Evolutionary conservation across 371 early-diverging fungal species (phyloP).

Genomic region (Rhizopus microsporus): DNA sequence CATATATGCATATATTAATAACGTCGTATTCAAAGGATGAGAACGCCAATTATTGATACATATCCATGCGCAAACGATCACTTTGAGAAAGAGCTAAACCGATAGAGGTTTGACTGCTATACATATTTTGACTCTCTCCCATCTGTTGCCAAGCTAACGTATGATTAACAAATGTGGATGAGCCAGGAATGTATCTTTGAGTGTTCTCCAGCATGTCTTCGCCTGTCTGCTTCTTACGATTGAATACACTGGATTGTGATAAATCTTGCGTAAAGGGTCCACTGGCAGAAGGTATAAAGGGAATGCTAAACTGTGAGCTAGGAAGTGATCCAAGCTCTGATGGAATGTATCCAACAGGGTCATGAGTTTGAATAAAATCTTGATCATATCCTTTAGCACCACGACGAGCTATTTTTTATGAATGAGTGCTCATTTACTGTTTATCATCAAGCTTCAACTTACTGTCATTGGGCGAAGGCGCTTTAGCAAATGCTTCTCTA

Average conservation of each 20-base stretch:
- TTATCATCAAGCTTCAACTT: background rate
- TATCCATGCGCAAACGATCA: constrained; percentile 61
- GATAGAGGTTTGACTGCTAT: constrained; percentile 56
- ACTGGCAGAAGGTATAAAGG: constrained; percentile 63
- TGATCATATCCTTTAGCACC: constrained; percentile 48
- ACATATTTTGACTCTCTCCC: constrained; percentile 42
- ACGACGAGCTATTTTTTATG: constrained; percentile 44
- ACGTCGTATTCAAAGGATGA: no score
- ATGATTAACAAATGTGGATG: constrained; percentile 45
- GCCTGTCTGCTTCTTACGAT: constrained; percentile 37
- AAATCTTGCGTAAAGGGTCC: constrained; percentile 75
- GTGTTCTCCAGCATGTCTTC: constrained; percentile 22
- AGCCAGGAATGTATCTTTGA: constrained; percentile 42
- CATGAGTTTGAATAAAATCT: constrained; percentile 61
- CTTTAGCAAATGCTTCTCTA: constrained; percentile 64
- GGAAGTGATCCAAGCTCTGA: constrained; percentile 59
- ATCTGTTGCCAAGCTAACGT: constrained; percentile 38
- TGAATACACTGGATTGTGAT: constrained; percentile 54
- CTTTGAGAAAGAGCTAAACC: constrained; percentile 64
- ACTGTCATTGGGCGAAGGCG: constrained; percentile 59
- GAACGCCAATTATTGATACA: constrained; percentile 1
- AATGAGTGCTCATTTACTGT: no score
- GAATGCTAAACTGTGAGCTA: constrained; percentile 63
- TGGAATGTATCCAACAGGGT: constrained; percentile 60
- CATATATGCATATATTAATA: no score